These are phyloP conservation scores for Anacardium occidentale DNA, from an alignment of 345 rosid genomes.

Conservation along the genomic window DNA sequence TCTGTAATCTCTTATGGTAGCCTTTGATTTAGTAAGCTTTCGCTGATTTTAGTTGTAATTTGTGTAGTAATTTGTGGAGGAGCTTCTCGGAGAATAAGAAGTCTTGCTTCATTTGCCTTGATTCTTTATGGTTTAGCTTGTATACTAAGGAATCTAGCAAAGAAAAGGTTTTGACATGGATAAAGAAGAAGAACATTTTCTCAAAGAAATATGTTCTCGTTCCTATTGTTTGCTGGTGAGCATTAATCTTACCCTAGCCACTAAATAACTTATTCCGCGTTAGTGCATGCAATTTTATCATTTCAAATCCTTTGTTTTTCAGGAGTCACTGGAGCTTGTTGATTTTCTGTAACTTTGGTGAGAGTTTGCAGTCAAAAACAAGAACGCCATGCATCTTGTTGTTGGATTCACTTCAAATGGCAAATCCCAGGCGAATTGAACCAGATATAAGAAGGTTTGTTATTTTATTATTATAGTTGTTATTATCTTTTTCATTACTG, in stretches of 20 bases:
- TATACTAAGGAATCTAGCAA: slow-evolving; percentile 38
- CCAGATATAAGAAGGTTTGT: slow-evolving; percentile 61
- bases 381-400: slow-evolving; percentile 57
- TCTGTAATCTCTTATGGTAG: neutral
- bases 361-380: slow-evolving; percentile 37
- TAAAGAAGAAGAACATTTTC: slow-evolving; percentile 55
- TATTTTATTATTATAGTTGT: neutral
- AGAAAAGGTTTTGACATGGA: slow-evolving; percentile 47
- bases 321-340: slow-evolving; percentile 79
- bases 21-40: neutral
- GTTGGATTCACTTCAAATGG: slow-evolving; percentile 64
- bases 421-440: slow-evolving; percentile 47
- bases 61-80: slow-evolving; percentile 51
- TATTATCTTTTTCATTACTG: neutral
- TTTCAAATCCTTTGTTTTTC: slow-evolving; percentile 15
- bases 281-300: slow-evolving; percentile 12
- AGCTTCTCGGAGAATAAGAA: slow-evolving; percentile 44
- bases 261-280: neutral
- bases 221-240: slow-evolving; percentile 69
- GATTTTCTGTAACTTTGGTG: slow-evolving; percentile 72
- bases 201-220: slow-evolving; percentile 61
- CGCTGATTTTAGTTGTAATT: slow-evolving; percentile 11
- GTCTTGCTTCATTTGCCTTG: slow-evolving; percentile 45
- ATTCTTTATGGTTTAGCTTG: slow-evolving; percentile 54
- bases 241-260: neutral